phyloP scores from a whole-genome alignment of 75 land plant genomes.

The Picea sitchensis region DNA sequence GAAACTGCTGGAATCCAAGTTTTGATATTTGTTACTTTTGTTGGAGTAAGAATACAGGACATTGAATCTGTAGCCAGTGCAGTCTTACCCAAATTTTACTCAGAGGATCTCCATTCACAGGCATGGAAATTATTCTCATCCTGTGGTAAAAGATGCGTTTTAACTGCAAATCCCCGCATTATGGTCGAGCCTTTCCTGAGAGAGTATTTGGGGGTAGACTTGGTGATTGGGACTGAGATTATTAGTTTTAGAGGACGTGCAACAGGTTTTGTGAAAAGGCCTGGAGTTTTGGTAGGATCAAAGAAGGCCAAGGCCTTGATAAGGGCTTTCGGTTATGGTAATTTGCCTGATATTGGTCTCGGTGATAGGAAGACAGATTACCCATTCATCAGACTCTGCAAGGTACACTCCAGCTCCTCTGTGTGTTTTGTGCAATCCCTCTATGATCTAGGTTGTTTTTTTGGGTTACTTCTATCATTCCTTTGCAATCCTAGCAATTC shows the following conservation, averaged over 20 bases:
- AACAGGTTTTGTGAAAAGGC: slow-evolving; percentile 26
- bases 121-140: slow-evolving; percentile 37
- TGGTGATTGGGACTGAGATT: slow-evolving; percentile 43
- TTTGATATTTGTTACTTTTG: slow-evolving; percentile 22
- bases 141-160: slow-evolving; percentile 26
- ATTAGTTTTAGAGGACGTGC: slow-evolving; percentile 21
- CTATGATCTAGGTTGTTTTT: neutral
- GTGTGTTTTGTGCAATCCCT: neutral
- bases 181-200: slow-evolving; percentile 46
- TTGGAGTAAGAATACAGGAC: slow-evolving; percentile 18
- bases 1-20: slow-evolving; percentile 35
- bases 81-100: slow-evolving; percentile 40
- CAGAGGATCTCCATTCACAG: slow-evolving; percentile 28
- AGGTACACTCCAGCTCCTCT: slow-evolving; percentile 32
- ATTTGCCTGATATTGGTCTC: slow-evolving; percentile 58
- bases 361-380: slow-evolving; percentile 65
- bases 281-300: slow-evolving; percentile 34
- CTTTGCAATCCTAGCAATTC: no score
- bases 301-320: slow-evolving; percentile 38
- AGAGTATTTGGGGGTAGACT: slow-evolving; percentile 30
- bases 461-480: no score
- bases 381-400: slow-evolving; percentile 79
- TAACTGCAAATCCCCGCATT: slow-evolving; percentile 43
- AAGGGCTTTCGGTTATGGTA: slow-evolving; percentile 37
- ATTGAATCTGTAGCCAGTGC: slow-evolving; percentile 37